Evolutionary conservation across 2,329 filamentous ascomycete species (phyloP).

Genomic region (Camillea tinctor): DNA sequence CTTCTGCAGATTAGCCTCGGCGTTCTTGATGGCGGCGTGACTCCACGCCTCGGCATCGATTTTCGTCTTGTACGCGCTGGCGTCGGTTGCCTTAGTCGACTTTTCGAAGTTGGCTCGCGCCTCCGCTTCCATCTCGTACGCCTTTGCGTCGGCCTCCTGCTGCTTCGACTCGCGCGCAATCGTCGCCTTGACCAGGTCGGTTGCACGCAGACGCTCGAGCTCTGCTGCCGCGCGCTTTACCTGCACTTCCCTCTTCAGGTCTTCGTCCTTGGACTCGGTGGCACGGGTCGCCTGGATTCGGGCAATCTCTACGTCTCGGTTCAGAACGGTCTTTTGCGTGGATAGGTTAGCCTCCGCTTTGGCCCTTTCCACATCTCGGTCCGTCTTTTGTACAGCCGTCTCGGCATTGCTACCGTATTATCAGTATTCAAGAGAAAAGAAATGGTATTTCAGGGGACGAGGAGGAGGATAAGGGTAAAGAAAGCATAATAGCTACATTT

Average conservation of each 20-base stretch:
- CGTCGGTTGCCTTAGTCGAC: constrained; percentile 52
- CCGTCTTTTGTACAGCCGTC: constrained; percentile 80
- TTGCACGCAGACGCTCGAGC: constrained; percentile 74
- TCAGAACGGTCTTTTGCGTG: constrained; percentile 69
- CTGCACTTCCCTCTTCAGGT: constrained; percentile 77
- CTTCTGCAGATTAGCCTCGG: constrained; percentile 55
- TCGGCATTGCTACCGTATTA: constrained; percentile 45
- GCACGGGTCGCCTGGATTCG: constrained; percentile 71
- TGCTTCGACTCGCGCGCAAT: constrained; percentile 67
- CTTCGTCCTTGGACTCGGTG: constrained; percentile 74
- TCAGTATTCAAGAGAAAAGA: background rate
- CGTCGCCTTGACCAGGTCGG: constrained; percentile 74
- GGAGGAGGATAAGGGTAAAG: too few relatives aligned
- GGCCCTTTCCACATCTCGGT: constrained; percentile 79
- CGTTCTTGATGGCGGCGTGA: constrained; percentile 42
- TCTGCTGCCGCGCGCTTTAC: constrained; percentile 75
- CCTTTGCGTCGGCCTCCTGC: constrained; percentile 64
- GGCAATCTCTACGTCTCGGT: constrained; percentile 72
- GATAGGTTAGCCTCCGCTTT: constrained; percentile 73
- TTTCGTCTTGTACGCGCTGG: constrained; percentile 48
- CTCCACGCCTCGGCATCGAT: constrained; percentile 42
- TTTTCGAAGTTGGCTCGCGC: constrained; percentile 55
- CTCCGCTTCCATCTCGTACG: constrained; percentile 64
- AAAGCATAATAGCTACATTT: constrained; percentile 51
- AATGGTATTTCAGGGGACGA: background rate